A percentile compares a stretch with the other conserved stretches of the same genome.
phyloP scores from a whole-genome alignment of 2,329 filamentous ascomycete genomes.

The Aureobasidium sp. region DNA sequence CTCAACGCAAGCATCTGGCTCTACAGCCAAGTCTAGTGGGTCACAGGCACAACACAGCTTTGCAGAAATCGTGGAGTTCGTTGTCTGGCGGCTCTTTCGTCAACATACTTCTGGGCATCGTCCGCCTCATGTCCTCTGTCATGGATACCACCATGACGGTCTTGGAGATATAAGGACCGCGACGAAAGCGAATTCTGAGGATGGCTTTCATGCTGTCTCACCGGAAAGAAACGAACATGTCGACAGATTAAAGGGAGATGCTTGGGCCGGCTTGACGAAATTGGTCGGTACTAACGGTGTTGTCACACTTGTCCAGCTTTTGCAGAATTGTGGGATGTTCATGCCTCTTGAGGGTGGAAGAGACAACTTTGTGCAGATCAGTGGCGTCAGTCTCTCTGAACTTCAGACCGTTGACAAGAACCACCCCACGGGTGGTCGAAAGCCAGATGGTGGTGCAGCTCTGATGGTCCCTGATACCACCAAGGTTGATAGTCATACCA shows the following conservation, averaged over 20 bases:
- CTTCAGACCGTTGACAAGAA: constrained; percentile 21
- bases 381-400: constrained; percentile 57
- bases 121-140: constrained; percentile 71
- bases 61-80: constrained; percentile 40
- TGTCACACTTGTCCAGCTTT: constrained; percentile 66
- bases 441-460: constrained; percentile 16
- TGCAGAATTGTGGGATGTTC: constrained; percentile 75
- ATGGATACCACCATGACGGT: constrained; percentile 62
- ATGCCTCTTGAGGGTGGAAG: constrained; percentile 50
- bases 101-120: constrained; percentile 43
- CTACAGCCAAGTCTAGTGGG: constrained; percentile 26
- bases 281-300: constrained; percentile 71
- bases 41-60: constrained; percentile 15
- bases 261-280: constrained; percentile 70
- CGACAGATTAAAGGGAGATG: constrained; percentile 56
- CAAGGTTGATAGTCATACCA: neutral
- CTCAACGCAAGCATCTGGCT: constrained; percentile 37
- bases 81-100: constrained; percentile 69
- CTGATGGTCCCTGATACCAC: neutral
- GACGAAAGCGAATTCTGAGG: constrained; percentile 32
- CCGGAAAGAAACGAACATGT: constrained; percentile 65
- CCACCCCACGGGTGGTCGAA: constrained; percentile 20
- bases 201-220: constrained; percentile 60
- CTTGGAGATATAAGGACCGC: constrained; percentile 25
- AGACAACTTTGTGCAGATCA: constrained; percentile 70